Evolutionary conservation across 2,329 filamentous ascomycete genomes (phyloP).

Genomic region (Rutstroemia sp.): DNA sequence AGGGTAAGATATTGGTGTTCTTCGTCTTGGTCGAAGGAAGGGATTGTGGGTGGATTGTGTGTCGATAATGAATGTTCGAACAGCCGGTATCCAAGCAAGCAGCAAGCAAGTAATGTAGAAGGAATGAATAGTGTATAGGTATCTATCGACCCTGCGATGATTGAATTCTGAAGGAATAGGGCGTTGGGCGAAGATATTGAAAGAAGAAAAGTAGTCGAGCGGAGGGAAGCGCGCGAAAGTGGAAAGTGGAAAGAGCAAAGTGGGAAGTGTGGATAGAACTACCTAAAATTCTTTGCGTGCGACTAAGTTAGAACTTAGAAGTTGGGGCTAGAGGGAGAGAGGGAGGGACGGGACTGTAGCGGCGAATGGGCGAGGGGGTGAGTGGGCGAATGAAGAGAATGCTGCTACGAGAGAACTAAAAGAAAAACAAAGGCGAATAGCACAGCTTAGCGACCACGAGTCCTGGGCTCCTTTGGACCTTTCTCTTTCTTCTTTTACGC

Average conservation of each 20-base stretch:
- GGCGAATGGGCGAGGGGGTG: too few relatives aligned
- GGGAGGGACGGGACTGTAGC: too few relatives aligned
- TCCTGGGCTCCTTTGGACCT: too few relatives aligned
- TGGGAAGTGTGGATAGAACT: background rate
- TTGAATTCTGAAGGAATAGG: conserved; percentile 3
- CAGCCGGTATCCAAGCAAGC: conserved; percentile 21
- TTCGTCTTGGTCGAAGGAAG: background rate
- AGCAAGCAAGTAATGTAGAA: conserved; percentile 7
- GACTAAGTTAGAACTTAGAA: too few relatives aligned
- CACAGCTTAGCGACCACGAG: too few relatives aligned
- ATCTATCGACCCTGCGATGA: conserved; percentile 22
- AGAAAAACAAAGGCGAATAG: too few relatives aligned
- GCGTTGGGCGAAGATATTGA: conserved; percentile 8
- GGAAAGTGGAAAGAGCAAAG: background rate
- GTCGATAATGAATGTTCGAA: conserved; percentile 25
- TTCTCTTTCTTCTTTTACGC: too few relatives aligned
- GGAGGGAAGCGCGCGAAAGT: conserved; percentile 5
- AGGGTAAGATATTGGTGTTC: background rate
- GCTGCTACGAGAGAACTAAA: too few relatives aligned
- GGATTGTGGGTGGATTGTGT: conserved; percentile 9
- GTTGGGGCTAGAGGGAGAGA: too few relatives aligned
- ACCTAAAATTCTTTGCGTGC: too few relatives aligned
- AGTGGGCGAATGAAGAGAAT: too few relatives aligned
- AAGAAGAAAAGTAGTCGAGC: background rate
- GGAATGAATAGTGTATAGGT: conserved; percentile 16